Evolutionary conservation across 768 basidiomycete genomes (phyloP), one percentile per base, ranked within the genome.

Genomic region (Mycena venus): DNA sequence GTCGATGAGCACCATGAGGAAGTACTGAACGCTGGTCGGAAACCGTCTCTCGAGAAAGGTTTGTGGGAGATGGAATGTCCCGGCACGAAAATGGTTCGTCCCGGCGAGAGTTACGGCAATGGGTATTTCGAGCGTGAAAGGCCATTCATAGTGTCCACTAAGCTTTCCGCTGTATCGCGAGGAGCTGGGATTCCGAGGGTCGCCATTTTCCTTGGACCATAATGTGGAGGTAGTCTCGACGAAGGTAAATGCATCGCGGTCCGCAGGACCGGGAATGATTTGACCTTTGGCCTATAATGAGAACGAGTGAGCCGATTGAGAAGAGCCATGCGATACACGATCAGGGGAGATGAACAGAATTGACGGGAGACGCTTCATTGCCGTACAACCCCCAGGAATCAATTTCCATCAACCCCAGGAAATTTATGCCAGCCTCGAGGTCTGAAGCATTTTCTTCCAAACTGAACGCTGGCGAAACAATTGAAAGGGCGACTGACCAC

Each of bases 401-500:
- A n/a, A n/a, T n/a, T n/a, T n/a, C 31, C 53, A 8, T 11, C 29
- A 56, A 31, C 8, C 21, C 31, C 59, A 23, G 12, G 36, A 60
- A 60, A 23, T n/a, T 60, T 60, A 38, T 42, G 6, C 2, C 51
- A 23, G 47, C n/a, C 32, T 65, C 49, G 63, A 49, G 32, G 25
- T 17, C 17, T 44, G 65, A 36, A 36, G 21, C 49, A 56, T n/a
- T 40, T 55, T 25, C 32, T 29, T n/a, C 63, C n/a, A n/a, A n/a
- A 59, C 17, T 9, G 14, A 29, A 31, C 27, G 12, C 17, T 31
- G 31, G 29, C 21, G 19, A 27, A 66, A 38, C 21, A 42, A 65
- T 44, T 34, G 17, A 56, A 49, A 19, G 14, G 3, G 17, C 55
- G n/a, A 69, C 86, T 71, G 62, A 87, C 88, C 70, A 84, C 81